These are phyloP conservation scores for Exophiala dermatitidis DNA, from an alignment of 2,329 filamentous ascomycete species.

Conservation along the genomic window DNA sequence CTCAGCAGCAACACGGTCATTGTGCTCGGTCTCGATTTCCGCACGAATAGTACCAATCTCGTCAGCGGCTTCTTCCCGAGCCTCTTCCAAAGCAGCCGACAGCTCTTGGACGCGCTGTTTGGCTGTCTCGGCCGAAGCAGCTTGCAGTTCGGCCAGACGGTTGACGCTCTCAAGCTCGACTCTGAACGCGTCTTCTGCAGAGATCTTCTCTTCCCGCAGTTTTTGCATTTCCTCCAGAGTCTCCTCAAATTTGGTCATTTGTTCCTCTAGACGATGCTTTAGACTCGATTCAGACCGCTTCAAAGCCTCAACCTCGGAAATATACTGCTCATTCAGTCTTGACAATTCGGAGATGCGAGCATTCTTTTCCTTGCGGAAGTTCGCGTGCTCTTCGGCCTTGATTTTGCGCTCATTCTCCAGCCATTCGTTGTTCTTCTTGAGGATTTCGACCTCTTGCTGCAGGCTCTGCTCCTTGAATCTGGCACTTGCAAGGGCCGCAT, in stretches of 20 bases:
- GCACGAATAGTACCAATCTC: slow-evolving; percentile 49
- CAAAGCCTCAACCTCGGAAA: slow-evolving; percentile 66
- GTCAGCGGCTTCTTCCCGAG: slow-evolving; percentile 56
- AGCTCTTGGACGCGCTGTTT: slow-evolving; percentile 55
- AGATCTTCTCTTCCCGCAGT: slow-evolving; percentile 72
- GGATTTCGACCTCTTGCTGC: slow-evolving; percentile 80
- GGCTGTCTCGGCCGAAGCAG: slow-evolving; percentile 52
- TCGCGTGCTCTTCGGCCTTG: slow-evolving; percentile 77
- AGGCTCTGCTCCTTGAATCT: slow-evolving; percentile 87
- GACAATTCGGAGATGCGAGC: slow-evolving; percentile 82
- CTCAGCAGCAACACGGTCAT: slow-evolving; percentile 56
- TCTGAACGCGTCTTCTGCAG: slow-evolving; percentile 77
- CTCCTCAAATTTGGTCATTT: slow-evolving; percentile 82
- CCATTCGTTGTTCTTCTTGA: slow-evolving; percentile 88
- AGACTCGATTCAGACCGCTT: slow-evolving; percentile 73
- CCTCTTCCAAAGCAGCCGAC: slow-evolving; percentile 49
- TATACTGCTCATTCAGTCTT: slow-evolving; percentile 77
- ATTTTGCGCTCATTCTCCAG: slow-evolving; percentile 86
- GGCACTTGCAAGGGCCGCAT: slow-evolving; percentile 69
- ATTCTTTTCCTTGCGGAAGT: slow-evolving; percentile 90
- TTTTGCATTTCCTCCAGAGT: slow-evolving; percentile 73
- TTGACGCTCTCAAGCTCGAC: slow-evolving; percentile 76
- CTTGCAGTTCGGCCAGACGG: slow-evolving; percentile 67
- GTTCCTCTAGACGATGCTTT: slow-evolving; percentile 70
- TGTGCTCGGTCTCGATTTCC: slow-evolving; percentile 50